Conservation (phyloP, 805 yeast genomes). For the Kockiozyma suomiensis region DNA sequence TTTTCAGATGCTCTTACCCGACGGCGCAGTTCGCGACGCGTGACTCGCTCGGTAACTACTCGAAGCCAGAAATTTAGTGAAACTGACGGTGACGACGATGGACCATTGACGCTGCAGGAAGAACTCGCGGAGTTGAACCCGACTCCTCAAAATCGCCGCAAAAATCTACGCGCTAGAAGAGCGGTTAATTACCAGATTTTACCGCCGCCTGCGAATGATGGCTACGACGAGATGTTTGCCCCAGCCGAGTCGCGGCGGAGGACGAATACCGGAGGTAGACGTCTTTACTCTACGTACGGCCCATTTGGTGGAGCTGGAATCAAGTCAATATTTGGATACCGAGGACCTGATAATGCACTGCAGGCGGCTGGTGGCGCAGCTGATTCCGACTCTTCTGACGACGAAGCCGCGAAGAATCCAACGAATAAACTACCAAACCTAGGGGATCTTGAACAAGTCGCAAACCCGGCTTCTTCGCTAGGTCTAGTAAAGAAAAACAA, state of each 20-base stretch:
- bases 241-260: conserved; percentile 20
- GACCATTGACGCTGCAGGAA: conserved; percentile 48
- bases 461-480: conserved; percentile 32
- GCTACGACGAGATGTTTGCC: conserved; percentile 32
- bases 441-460: conserved; percentile 34
- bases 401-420: conserved; percentile 44
- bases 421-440: conserved; percentile 33
- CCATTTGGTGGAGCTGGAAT: conserved; percentile 98
- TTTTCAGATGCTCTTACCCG: conserved; percentile 6
- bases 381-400: conserved; percentile 54
- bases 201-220: conserved; percentile 62
- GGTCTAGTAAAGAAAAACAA: conserved; percentile 54
- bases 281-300: conserved; percentile 90
- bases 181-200: conserved; percentile 80
- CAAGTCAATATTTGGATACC: conserved; percentile 73
- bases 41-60: background rate
- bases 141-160: conserved; percentile 52
- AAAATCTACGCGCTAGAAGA: conserved; percentile 61
- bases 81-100: conserved; percentile 12
- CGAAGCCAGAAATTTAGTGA: conserved; percentile 7
- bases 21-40: conserved; percentile 17
- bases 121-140: conserved; percentile 68
- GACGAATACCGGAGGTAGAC: conserved; percentile 47
- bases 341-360: conserved; percentile 51
- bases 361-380: conserved; percentile 38